Evolutionary conservation across 2,329 filamentous ascomycete species (phyloP).

Genomic region (Nemania diffusa): DNA sequence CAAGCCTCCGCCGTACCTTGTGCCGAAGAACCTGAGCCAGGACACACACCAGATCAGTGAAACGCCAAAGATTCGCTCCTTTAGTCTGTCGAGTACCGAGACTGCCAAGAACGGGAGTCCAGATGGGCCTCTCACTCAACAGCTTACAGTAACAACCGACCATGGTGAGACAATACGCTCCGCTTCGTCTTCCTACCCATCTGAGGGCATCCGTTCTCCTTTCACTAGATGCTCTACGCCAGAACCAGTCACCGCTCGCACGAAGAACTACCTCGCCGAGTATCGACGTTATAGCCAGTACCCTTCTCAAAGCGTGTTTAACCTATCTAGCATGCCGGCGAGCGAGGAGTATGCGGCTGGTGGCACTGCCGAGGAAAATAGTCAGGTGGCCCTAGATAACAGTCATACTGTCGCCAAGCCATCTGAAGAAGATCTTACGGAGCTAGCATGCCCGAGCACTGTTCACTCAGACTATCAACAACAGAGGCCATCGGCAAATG

Average conservation of each 20-base stretch:
- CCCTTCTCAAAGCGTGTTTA: conserved; percentile 24
- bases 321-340: conserved; percentile 1
- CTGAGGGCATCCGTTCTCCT: conserved; percentile 38
- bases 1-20: neutral
- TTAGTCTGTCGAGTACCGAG: conserved; percentile 22
- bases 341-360: neutral
- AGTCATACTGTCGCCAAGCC: neutral
- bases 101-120: neutral
- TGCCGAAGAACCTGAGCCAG: neutral
- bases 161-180: conserved; percentile 17
- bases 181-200: conserved; percentile 37
- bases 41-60: conserved; percentile 1
- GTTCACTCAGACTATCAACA: neutral
- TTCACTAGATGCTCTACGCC: conserved; percentile 16
- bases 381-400: neutral
- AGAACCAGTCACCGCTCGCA: neutral
- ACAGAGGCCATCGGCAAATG: conserved; percentile 18
- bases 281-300: conserved; percentile 30
- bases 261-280: conserved; percentile 16
- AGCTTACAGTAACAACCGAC: neutral
- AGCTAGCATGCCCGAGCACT: neutral
- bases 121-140: neutral
- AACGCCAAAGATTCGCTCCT: conserved; percentile 20
- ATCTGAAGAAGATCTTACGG: neutral
- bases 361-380: neutral